These are phyloP conservation scores for Suhomyces atakaporum DNA, from an alignment of 1,139 yeast genomes.

Conservation along the genomic window DNA sequence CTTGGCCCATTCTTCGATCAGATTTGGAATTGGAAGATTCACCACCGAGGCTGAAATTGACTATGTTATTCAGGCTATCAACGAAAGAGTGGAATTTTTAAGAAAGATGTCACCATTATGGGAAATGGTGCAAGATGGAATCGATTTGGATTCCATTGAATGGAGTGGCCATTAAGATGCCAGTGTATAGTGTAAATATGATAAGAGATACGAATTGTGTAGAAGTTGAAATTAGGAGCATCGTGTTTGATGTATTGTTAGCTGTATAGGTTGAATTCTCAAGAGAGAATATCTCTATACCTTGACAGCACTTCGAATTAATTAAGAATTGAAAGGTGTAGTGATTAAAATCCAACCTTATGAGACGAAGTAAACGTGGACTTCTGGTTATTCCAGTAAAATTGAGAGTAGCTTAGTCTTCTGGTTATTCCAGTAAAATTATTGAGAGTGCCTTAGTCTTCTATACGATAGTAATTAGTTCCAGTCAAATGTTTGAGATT, in stretches of 20 bases:
- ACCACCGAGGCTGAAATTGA: slow-evolving; percentile 96
- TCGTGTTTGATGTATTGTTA: background rate
- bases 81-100: slow-evolving; percentile 85
- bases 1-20: slow-evolving; percentile 92
- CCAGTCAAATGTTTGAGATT: no score
- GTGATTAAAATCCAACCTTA: no score
- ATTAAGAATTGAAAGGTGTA: no score
- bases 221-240: background rate
- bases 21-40: slow-evolving; percentile 96
- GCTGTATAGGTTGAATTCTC: background rate
- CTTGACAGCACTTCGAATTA: no score
- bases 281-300: no score
- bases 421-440: no score
- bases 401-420: no score
- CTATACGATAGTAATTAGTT: no score
- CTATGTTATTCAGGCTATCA: slow-evolving; percentile 84
- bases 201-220: background rate
- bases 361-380: no score
- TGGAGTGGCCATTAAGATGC: slow-evolving; percentile 85
- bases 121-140: slow-evolving; percentile 99
- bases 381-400: no score
- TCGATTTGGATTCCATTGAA: slow-evolving; percentile 88
- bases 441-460: no score
- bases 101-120: slow-evolving; percentile 94
- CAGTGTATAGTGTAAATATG: background rate